These are phyloP conservation scores for Botryosphaeria dothidea DNA, from an alignment of 2,329 filamentous ascomycete genomes.

Conservation along the genomic window DNA sequence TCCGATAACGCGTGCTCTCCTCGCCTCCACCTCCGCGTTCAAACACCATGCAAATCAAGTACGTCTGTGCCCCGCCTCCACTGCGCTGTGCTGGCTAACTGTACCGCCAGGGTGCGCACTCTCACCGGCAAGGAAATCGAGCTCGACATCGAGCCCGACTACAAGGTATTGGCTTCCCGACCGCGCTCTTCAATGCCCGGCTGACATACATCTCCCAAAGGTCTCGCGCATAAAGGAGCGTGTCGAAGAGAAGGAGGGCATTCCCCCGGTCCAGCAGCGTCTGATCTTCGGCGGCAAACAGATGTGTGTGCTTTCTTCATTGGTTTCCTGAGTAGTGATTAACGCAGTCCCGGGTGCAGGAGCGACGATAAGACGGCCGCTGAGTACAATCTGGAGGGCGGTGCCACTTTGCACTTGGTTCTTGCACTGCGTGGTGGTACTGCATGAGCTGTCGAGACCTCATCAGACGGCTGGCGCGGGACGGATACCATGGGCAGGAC, in stretches of 20 bases:
- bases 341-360: slow-evolving; percentile 53
- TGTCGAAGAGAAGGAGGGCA: slow-evolving; percentile 98
- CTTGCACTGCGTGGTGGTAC: slow-evolving; percentile 84
- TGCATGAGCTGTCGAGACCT: not conserved
- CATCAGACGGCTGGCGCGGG: not conserved
- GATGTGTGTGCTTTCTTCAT: slow-evolving; percentile 61
- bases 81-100: slow-evolving; percentile 13
- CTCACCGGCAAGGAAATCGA: slow-evolving; percentile 99
- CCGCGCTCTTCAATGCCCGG: not conserved
- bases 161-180: slow-evolving; percentile 65
- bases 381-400: slow-evolving; percentile 88
- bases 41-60: slow-evolving; percentile 34
- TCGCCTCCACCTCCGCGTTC: not conserved
- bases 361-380: slow-evolving; percentile 89
- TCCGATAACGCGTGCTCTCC: not conserved
- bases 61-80: slow-evolving; percentile 19
- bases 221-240: slow-evolving; percentile 97
- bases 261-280: slow-evolving; percentile 93
- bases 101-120: slow-evolving; percentile 75
- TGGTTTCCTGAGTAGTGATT: not conserved
- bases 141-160: slow-evolving; percentile 91
- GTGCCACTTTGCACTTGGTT: slow-evolving; percentile 91
- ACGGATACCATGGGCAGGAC: not conserved
- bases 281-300: slow-evolving; percentile 97
- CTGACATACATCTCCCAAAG: slow-evolving; percentile 45